These are phyloP conservation scores for Pulveroboletus frians DNA, from an alignment of 768 basidiomycete genomes.

Conservation along the genomic window DNA sequence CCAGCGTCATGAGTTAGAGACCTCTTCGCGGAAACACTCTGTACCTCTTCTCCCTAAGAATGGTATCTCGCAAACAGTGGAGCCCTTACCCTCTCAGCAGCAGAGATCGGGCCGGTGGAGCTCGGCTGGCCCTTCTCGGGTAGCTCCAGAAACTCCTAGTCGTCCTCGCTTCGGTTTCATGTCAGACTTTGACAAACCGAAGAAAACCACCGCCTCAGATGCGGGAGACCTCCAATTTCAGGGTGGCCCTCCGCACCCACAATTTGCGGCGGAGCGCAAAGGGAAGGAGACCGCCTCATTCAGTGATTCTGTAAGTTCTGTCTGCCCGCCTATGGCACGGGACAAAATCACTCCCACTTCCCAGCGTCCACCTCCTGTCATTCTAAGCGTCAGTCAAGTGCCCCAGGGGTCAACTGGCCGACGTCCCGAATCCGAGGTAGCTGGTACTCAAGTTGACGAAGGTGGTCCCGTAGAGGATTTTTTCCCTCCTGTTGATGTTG, in stretches of 20 bases:
- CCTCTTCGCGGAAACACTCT: constrained; percentile 46
- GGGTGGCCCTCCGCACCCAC: constrained; percentile 16
- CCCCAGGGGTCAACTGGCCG: constrained; percentile 4
- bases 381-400: constrained; percentile 26
- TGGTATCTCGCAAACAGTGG: constrained; percentile 39
- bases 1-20: constrained; percentile 68
- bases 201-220: constrained; percentile 9
- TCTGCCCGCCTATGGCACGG: neutral
- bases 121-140: constrained; percentile 25
- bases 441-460: constrained; percentile 11
- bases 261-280: constrained; percentile 9
- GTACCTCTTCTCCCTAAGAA: constrained; percentile 43
- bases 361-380: constrained; percentile 10
- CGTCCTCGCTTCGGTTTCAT: constrained; percentile 32
- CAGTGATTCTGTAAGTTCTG: constrained; percentile 5
- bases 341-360: neutral
- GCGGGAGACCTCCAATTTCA: constrained; percentile 26
- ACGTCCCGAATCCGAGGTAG: constrained; percentile 19
- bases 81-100: constrained; percentile 37
- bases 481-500: constrained; percentile 12
- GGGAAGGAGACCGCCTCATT: constrained; percentile 13
- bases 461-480: constrained; percentile 10
- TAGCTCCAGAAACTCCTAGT: constrained; percentile 35
- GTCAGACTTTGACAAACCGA: constrained; percentile 22
- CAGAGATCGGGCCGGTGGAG: constrained; percentile 31